Conservation (phyloP, 352 stramenopile genomes). For the Phytophthora megakarya region DNA sequence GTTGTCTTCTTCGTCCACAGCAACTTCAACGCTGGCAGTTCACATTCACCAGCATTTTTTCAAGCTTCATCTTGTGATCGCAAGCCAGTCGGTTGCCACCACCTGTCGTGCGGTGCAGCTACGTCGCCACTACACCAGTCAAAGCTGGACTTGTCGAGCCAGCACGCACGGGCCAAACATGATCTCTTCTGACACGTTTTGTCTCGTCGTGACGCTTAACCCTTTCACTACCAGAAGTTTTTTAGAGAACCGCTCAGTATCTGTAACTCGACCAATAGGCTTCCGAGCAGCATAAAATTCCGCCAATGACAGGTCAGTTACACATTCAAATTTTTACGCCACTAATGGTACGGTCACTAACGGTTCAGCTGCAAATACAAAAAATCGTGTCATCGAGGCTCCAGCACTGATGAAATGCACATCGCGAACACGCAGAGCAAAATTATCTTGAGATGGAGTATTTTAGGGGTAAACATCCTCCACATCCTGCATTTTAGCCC, state of each 20-base stretch:
- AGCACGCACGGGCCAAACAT: slow-evolving; percentile 3
- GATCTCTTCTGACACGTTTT: slow-evolving; percentile 10
- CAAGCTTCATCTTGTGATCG: not conserved
- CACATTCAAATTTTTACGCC: too few species aligned
- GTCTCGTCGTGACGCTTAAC: slow-evolving; percentile 19
- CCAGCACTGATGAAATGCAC: slow-evolving; percentile 27
- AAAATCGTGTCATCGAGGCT: slow-evolving; percentile 27
- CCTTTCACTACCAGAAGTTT: not conserved
- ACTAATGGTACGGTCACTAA: too few species aligned
- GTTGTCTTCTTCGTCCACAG: slow-evolving; percentile 9
- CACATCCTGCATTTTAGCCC: slow-evolving; percentile 12
- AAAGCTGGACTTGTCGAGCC: slow-evolving; percentile 9
- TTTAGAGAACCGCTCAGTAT: not conserved
- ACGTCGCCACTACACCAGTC: slow-evolving; percentile 16
- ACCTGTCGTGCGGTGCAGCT: slow-evolving; percentile 19
- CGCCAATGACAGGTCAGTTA: too few species aligned
- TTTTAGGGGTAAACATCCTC: not conserved
- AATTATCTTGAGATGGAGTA: slow-evolving; percentile 30
- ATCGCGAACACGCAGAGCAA: slow-evolving; percentile 17
- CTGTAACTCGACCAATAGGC: not conserved
- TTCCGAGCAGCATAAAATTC: too few species aligned
- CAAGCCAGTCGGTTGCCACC: slow-evolving; percentile 4
- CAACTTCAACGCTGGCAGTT: slow-evolving; percentile 17
- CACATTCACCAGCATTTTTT: not conserved
- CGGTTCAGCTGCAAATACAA: too few species aligned